A percentile compares a stretch with the other conserved stretches of the same genome.
Conservation (phyloP, 2,329 filamentous ascomycete genomes). For the Penicillium nordicum region DNA sequence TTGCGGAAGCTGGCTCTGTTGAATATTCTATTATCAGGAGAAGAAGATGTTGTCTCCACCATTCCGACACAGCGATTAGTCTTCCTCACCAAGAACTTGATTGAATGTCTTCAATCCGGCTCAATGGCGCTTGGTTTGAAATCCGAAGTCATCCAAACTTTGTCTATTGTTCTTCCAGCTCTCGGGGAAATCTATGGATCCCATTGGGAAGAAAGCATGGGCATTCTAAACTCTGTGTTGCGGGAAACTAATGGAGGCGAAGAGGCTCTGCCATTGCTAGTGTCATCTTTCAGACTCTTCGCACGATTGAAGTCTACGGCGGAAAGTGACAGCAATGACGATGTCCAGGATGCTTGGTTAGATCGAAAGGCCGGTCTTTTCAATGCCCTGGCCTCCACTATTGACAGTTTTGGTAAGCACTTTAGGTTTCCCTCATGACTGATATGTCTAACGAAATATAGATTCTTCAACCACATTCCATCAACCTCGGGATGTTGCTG, state of each 20-base stretch:
- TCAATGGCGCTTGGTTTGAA: constrained; percentile 44
- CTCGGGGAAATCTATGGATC: constrained; percentile 82
- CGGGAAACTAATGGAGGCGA: constrained; percentile 48
- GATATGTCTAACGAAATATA: constrained; percentile 19
- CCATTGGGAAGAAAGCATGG: constrained; percentile 71
- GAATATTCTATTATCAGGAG: constrained; percentile 52
- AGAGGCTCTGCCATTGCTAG: constrained; percentile 59
- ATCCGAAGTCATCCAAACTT: constrained; percentile 42
- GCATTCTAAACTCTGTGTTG: constrained; percentile 60
- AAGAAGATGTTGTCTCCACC: constrained; percentile 47
- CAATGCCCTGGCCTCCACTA: constrained; percentile 47
- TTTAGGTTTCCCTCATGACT: neutral
- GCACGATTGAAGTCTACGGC: constrained; percentile 58
- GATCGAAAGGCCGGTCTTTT: constrained; percentile 60
- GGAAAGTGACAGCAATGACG: constrained; percentile 72
- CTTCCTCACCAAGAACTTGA: constrained; percentile 76
- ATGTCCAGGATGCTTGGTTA: constrained; percentile 71
- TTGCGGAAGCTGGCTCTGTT: constrained; percentile 52
- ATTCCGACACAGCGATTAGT: constrained; percentile 65
- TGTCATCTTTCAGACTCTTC: constrained; percentile 71
- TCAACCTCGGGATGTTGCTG: constrained; percentile 70
- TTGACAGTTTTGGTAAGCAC: constrained; percentile 40
- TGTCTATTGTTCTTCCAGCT: constrained; percentile 62
- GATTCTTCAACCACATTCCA: constrained; percentile 53
- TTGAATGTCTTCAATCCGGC: constrained; percentile 65